A percentile compares a stretch with the other conserved stretches of the same genome.
phyloP scores from a whole-genome alignment of 139 green algal genomes.

The Tetratostichococcus sp. region DNA sequence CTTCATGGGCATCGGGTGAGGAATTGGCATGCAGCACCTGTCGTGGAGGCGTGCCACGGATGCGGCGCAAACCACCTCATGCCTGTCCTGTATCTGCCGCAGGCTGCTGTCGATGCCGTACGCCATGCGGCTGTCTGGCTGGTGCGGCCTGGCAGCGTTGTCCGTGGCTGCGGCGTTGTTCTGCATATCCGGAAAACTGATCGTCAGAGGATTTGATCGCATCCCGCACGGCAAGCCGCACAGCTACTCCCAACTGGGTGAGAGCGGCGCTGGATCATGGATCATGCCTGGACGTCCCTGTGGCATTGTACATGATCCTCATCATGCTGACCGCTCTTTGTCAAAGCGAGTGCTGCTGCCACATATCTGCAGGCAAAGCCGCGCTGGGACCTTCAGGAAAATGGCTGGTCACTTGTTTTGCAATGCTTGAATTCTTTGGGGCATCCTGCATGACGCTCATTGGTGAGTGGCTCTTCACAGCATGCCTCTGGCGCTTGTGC shows the following conservation, averaged over 20 bases:
- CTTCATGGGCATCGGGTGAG: conserved; percentile 28
- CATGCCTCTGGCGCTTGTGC: not conserved
- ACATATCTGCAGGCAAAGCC: conserved; percentile 13
- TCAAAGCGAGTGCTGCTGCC: no score
- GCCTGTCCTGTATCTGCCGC: not conserved
- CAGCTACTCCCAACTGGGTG: conserved; percentile 33
- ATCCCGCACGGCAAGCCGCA: conserved; percentile 14
- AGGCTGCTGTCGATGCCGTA: conserved; percentile 37
- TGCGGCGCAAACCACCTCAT: no score
- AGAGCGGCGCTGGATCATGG: not conserved
- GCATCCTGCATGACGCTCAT: conserved; percentile 33
- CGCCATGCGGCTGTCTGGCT: conserved; percentile 37
- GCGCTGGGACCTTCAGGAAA: conserved; percentile 12
- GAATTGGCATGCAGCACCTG: not conserved
- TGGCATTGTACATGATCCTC: no score
- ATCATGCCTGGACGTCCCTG: no score
- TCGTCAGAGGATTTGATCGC: conserved; percentile 30
- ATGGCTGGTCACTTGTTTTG: conserved; percentile 26
- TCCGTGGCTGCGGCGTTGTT: conserved; percentile 23
- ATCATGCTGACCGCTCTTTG: no score
- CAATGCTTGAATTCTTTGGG: conserved; percentile 41
- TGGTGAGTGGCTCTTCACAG: not conserved
- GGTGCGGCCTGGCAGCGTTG: conserved; percentile 23
- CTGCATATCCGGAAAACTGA: conserved; percentile 25
- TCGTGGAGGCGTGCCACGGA: no score